Evolutionary conservation across 1,284 basidiomycete species (phyloP).

Genomic region (Puccinia brachypodii): DNA sequence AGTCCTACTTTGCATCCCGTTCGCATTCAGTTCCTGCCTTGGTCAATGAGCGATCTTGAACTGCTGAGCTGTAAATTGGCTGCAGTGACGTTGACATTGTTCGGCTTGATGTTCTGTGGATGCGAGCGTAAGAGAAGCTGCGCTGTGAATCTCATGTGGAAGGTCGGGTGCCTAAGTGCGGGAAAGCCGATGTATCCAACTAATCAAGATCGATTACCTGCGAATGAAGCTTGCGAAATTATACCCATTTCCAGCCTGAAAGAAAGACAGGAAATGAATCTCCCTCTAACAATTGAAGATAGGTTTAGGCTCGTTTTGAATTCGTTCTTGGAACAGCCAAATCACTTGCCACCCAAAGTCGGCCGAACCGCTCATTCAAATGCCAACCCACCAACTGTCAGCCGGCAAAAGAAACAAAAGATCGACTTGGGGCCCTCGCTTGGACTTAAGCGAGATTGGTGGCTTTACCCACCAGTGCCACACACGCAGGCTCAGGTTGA

Average conservation of each 20-base stretch:
- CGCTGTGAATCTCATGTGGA: constrained; percentile 48
- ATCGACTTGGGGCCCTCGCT: constrained; percentile 43
- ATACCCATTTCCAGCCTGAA: constrained; percentile 23
- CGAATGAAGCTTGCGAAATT: constrained; percentile 7
- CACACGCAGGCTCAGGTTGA: neutral
- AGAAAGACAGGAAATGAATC: constrained; percentile 21
- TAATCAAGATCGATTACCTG: neutral
- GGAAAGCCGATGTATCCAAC: constrained; percentile 44
- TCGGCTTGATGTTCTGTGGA: constrained; percentile 41
- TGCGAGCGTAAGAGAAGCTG: constrained; percentile 46
- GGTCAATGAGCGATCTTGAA: constrained; percentile 32
- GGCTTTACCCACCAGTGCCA: neutral
- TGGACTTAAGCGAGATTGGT: constrained; percentile 44
- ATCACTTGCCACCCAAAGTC: neutral
- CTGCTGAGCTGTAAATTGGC: constrained; percentile 39
- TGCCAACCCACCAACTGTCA: constrained; percentile 7
- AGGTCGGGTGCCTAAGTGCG: constrained; percentile 45
- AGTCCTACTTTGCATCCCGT: constrained; percentile 20
- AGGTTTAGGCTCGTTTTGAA: constrained; percentile 19
- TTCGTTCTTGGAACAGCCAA: constrained; percentile 38
- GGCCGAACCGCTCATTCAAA: neutral
- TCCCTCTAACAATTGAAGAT: constrained; percentile 33
- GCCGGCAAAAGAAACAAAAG: constrained; percentile 28
- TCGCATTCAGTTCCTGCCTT: constrained; percentile 35
- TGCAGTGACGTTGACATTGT: constrained; percentile 33